Evolutionary conservation across 148 eudicot genomes (phyloP), one percentile per base, ranked within the genome.

Genomic region (Vaccinium myrtillus): DNA sequence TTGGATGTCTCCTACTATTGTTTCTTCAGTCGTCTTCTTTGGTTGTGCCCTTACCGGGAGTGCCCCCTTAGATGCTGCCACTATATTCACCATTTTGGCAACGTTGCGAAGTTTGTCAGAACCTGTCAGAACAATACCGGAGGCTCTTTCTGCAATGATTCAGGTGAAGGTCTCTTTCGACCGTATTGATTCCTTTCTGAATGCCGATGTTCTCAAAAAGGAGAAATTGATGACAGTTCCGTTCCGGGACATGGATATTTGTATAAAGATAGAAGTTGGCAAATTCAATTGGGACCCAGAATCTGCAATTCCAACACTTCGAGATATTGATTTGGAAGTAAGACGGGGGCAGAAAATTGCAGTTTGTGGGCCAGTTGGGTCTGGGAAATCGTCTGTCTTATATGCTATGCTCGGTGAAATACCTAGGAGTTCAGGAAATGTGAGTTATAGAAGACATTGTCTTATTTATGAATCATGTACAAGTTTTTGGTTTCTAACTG

Each of bases 341-440:
- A 80, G 79, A 78, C 3, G 50, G 5, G 90, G 91, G 27, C 82
- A 90, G 74, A 91, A 92, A 77, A 53, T 90, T 56, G 96, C 96
- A 13, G 87, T 93, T 78, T 92, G 93, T 86, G 94, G 96, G 16
- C 90, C 91, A 2, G 96, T 93, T 87, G 96, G 94, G 32, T 86
- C 92, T 39, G 94, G 96, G 23, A 93, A 93, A 81, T 93, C 96
- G 8, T 92, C 96, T 8, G 84, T 93, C 36, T 70, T 93, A 51
- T 85, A 77, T 80, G 93, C 96, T 65, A 86, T 93, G 9, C 94
- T 93, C 6, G 86, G 88, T 6, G 94, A 93, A 85, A 89, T 93
- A 86, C 92, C 92, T 70, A 92, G 87, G 76, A 78, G 70, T 84
- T 86, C 92, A 56, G 93, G 94, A 87, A 80, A 70, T 61, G 96